Evolutionary conservation across 1,139 yeast species (phyloP), one percentile per base, ranked within the genome.

Genomic region (Pichia sp.): DNA sequence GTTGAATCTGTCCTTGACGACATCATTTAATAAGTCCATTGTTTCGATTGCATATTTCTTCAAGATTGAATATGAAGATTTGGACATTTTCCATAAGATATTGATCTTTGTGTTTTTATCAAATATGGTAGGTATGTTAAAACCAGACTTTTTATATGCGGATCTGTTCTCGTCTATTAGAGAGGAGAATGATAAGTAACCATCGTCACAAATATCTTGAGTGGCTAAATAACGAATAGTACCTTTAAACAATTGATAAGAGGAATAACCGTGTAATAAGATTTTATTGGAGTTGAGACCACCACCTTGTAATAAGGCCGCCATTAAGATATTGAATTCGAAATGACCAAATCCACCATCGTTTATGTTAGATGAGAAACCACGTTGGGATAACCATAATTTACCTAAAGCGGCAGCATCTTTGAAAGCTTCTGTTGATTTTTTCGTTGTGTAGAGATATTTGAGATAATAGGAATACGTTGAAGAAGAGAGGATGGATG

Each of bases 231-330:
- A 91, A 58, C 83, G 82, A 45, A 93, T 74, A 2, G 89, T 81
- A 61, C 95, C 96, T 65, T 88, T 90, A 71, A 93, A 93, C 48
- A 93, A 70, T 67, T 93, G 99, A 63, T 90, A 93, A 27, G 95
- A 85, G 4, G 96, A 88, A 64, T 86, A 91, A 1, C 98, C 99
- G 57, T 83, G 84, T 40, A 90, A 67, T 49, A 93, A 71, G 30
- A 89, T 83, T 59, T 82, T 84, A 59, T 84, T 84, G 19, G 94
- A 91, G 55, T 75, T 76, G 11, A 72, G 66, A 44, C 95, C 94
- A 58, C 96, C 96, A 57, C 97, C 96, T 55, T 83, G 81, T 37
- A 93, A 71, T 49, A 93, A 70, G 1, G 90, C 85, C 38, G 96
- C 83, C 83, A 89, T 79, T 43, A 91, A 67, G 38, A 85, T 70